phyloP scores from a whole-genome alignment of 2,329 filamentous ascomycete species.

The Fusarium sp. region DNA sequence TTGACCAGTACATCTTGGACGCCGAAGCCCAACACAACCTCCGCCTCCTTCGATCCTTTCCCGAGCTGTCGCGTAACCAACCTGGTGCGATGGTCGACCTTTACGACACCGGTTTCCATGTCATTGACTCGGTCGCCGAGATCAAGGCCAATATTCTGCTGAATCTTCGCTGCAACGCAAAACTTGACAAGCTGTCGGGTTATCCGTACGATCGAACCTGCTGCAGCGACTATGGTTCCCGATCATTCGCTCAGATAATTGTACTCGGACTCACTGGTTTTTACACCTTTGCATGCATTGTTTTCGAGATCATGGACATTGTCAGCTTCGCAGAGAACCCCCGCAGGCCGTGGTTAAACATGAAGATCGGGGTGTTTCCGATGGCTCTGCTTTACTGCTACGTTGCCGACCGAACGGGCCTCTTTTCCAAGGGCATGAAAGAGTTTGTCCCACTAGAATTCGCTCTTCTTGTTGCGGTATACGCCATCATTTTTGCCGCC shows the following conservation, averaged over 20 bases:
- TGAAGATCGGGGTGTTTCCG: constrained; percentile 43
- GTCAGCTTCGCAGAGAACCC: constrained; percentile 18
- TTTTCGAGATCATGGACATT: constrained; percentile 29
- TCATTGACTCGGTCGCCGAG: constrained; percentile 44
- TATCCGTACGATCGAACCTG: constrained; percentile 63
- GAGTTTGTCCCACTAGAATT: constrained; percentile 37
- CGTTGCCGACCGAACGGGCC: constrained; percentile 44
- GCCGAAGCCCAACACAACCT: constrained; percentile 29
- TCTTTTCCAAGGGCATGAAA: constrained; percentile 45
- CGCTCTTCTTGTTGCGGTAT: constrained; percentile 22
- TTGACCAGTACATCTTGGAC: constrained; percentile 31
- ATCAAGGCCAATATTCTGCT: constrained; percentile 58
- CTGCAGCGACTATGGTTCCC: constrained; percentile 59
- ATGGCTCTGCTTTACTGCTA: constrained; percentile 44
- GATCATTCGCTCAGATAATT: constrained; percentile 36
- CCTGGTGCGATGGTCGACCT: constrained; percentile 39
- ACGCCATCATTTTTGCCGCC: constrained; percentile 8
- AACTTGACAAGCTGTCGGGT: constrained; percentile 43
- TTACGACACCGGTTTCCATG: constrained; percentile 46
- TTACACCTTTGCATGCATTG: constrained; percentile 35
- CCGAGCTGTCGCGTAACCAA: constrained; percentile 32
- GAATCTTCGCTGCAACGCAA: constrained; percentile 64
- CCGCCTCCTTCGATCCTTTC: constrained; percentile 34
- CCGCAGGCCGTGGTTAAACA: constrained; percentile 27
- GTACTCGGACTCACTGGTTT: constrained; percentile 34